Conservation (phyloP, 441 rosid species). For the Populus hybrid region DNA sequence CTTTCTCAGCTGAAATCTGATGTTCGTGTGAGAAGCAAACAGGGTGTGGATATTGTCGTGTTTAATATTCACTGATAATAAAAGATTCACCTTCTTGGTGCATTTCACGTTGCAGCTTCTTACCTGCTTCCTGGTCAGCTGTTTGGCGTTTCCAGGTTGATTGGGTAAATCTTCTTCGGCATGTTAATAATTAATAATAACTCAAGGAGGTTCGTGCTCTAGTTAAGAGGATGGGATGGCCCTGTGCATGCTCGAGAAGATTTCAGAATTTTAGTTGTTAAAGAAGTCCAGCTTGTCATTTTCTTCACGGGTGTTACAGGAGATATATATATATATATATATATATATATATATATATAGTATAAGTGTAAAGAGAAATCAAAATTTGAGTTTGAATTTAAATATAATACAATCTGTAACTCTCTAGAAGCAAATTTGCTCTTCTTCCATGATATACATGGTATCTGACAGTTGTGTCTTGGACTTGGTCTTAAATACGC, state of each 20-base stretch:
- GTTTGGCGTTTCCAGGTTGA: background rate
- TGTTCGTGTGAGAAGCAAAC: background rate
- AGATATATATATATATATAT: no score
- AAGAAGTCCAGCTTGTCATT: no score
- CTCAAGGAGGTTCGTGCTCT: background rate
- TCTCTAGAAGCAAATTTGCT: no score
- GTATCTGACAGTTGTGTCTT: no score
- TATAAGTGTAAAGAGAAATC: no score
- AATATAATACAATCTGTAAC: no score
- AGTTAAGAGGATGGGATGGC: background rate
- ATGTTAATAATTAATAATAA: background rate
- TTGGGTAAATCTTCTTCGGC: background rate
- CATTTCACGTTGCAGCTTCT: background rate
- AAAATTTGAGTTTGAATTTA: no score
- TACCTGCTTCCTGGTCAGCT: background rate
- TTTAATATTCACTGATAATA: background rate
- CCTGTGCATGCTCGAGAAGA: background rate
- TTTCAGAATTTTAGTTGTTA: no score
- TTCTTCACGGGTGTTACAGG: no score
- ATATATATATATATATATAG: no score
- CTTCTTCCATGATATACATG: no score
- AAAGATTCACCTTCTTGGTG: background rate
- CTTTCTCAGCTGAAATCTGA: background rate
- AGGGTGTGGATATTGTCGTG: background rate
- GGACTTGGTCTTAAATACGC: no score